A percentile compares a stretch with the other conserved stretches of the same genome.
Conservation (phyloP, 352 stramenopile species). For the Globisporangium paddicum region DNA sequence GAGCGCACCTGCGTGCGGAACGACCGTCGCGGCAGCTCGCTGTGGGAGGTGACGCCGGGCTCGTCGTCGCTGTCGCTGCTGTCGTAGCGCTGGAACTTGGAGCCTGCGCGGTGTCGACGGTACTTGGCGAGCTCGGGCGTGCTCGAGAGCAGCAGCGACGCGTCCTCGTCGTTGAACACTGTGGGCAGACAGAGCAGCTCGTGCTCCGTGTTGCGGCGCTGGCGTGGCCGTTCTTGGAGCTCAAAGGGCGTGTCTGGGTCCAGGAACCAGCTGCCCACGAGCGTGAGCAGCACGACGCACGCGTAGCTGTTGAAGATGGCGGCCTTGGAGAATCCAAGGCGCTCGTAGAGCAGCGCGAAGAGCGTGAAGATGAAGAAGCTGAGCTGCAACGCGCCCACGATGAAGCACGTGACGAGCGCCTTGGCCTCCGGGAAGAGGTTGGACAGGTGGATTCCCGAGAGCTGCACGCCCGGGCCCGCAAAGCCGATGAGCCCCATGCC, state of each 20-base stretch:
- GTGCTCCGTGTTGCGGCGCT: slow-evolving; percentile 21
- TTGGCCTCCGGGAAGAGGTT: slow-evolving; percentile 70
- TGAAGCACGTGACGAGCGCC: slow-evolving; percentile 62
- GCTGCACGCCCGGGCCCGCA: slow-evolving; percentile 57
- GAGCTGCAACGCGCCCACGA: slow-evolving; percentile 62
- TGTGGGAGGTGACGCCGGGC: not conserved
- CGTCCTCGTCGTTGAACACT: slow-evolving; percentile 55
- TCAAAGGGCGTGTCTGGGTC: slow-evolving; percentile 53
- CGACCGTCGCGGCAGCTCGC: slow-evolving; percentile 39
- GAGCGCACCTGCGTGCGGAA: slow-evolving; percentile 62
- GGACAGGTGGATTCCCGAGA: slow-evolving; percentile 66
- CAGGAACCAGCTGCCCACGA: slow-evolving; percentile 45
- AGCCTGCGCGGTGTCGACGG: slow-evolving; percentile 17
- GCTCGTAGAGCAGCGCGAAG: slow-evolving; percentile 46
- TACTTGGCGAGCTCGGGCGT: slow-evolving; percentile 45
- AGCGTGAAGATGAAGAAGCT: slow-evolving; percentile 75
- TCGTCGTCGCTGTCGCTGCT: slow-evolving; percentile 13
- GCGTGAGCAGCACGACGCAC: slow-evolving; percentile 38
- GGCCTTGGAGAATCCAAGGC: slow-evolving; percentile 28
- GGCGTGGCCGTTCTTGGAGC: slow-evolving; percentile 1
- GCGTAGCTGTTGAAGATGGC: slow-evolving; percentile 53
- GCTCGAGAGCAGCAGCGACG: slow-evolving; percentile 37
- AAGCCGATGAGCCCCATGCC: slow-evolving; percentile 66
- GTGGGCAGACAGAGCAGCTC: slow-evolving; percentile 48
- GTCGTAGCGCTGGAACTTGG: slow-evolving; percentile 18